These are phyloP conservation scores for Nakaseomyces sp. DNA, from an alignment of 1,139 yeast genomes.

Conservation along the genomic window DNA sequence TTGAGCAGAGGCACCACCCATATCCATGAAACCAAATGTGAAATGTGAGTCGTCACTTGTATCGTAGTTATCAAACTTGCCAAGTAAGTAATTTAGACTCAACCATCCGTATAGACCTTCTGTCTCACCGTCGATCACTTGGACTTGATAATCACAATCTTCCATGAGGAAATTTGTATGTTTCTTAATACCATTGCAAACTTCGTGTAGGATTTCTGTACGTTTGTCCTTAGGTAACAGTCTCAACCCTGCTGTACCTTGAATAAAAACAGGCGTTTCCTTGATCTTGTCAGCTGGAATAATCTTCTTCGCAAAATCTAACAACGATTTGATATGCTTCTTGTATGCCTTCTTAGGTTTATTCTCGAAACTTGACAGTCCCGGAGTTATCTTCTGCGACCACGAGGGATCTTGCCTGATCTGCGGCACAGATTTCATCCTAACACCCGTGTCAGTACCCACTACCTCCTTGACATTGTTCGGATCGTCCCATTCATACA, in stretches of 20 bases:
- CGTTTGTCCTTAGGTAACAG: slow-evolving; percentile 44
- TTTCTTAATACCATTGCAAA: slow-evolving; percentile 42
- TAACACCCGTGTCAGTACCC: slow-evolving; percentile 13
- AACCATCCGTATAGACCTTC: slow-evolving; percentile 82
- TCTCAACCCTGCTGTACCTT: slow-evolving; percentile 82
- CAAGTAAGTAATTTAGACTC: slow-evolving; percentile 59
- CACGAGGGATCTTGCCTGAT: slow-evolving; percentile 51
- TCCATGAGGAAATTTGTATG: slow-evolving; percentile 45
- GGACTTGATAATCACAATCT: slow-evolving; percentile 52
- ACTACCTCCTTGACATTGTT: slow-evolving; percentile 20
- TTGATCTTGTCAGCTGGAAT: slow-evolving; percentile 46
- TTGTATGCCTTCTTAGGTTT: slow-evolving; percentile 47
- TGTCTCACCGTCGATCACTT: slow-evolving; percentile 69
- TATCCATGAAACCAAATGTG: slow-evolving; percentile 78
- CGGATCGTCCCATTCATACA: slow-evolving; percentile 59
- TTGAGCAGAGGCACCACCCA: slow-evolving; percentile 87
- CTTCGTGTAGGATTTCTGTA: slow-evolving; percentile 39
- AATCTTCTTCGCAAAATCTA: slow-evolving; percentile 49
- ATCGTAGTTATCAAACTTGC: slow-evolving; percentile 43
- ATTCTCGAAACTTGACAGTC: slow-evolving; percentile 52
- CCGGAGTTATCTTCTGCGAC: slow-evolving; percentile 59
- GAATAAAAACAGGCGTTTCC: slow-evolving; percentile 61
- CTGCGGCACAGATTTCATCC: slow-evolving; percentile 49
- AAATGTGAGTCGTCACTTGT: slow-evolving; percentile 33
- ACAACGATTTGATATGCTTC: slow-evolving; percentile 47